phyloP scores from a whole-genome alignment of 352 stramenopile species.

The Pythium myriotylum region DNA sequence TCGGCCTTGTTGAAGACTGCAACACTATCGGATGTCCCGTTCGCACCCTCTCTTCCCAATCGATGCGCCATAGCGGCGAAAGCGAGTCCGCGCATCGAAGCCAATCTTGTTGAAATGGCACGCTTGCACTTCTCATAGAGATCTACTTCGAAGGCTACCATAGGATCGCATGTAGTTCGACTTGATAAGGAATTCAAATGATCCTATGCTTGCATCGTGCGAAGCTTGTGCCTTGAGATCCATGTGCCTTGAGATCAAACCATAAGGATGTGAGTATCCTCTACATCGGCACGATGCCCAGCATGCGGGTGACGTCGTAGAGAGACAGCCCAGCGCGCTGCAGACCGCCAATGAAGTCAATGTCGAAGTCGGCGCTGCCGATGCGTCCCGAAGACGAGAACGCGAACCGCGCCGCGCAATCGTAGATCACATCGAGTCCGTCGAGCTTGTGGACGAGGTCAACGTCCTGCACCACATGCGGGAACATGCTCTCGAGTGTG shows the following conservation, averaged over 20 bases:
- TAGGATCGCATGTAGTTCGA: too few relatives aligned
- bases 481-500: constrained; percentile 28
- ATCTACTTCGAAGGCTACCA: too few relatives aligned
- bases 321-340: constrained; percentile 13
- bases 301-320: constrained; percentile 6
- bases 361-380: background rate
- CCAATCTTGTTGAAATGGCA: too few relatives aligned
- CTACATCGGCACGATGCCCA: constrained; percentile 8
- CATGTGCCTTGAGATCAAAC: too few relatives aligned
- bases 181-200: too few relatives aligned
- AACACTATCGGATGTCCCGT: background rate
- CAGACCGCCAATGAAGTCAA: constrained; percentile 25
- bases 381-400: constrained; percentile 24
- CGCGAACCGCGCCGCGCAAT: constrained; percentile 4
- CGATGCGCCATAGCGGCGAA: background rate
- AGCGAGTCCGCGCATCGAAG: too few relatives aligned
- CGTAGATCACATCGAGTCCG: constrained; percentile 13
- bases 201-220: too few relatives aligned
- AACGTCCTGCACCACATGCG: constrained; percentile 16
- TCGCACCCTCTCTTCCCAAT: background rate
- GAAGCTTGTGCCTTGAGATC: too few relatives aligned
- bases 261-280: too few relatives aligned
- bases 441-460: constrained; percentile 25
- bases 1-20: background rate
- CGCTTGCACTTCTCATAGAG: too few relatives aligned